Conservation (phyloP, 306 rosid genomes). For the Glycine latifolia region DNA sequence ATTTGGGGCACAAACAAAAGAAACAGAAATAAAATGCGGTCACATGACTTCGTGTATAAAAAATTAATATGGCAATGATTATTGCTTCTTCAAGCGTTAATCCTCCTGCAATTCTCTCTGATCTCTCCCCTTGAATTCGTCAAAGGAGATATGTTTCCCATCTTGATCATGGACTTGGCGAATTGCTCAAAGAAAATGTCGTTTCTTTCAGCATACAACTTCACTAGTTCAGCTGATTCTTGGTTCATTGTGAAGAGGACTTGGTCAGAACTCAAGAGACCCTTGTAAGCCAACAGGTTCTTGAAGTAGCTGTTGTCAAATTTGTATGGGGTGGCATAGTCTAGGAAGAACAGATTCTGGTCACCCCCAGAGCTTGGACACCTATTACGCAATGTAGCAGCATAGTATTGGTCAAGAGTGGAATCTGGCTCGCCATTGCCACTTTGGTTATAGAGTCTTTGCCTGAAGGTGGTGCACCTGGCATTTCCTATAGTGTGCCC, state of each 20-base stretch:
- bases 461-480: conserved; percentile 88
- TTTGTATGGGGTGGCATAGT: conserved; percentile 71
- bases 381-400: conserved; percentile 55
- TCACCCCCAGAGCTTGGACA: conserved; percentile 94
- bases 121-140: conserved; percentile 83
- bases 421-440: conserved; percentile 76
- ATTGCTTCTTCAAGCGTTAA: conserved; percentile 49
- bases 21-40: conserved; percentile 24
- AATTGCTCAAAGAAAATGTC: conserved; percentile 78
- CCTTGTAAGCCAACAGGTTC: conserved; percentile 72
- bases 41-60: not conserved
- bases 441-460: conserved; percentile 87
- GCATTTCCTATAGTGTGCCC: conserved; percentile 87
- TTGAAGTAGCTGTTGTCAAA: conserved; percentile 86
- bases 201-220: conserved; percentile 63
- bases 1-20: not conserved
- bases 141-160: conserved; percentile 87
- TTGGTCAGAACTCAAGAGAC: conserved; percentile 82
- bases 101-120: conserved; percentile 70
- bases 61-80: not conserved
- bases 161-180: conserved; percentile 86
- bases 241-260: conserved; percentile 63
- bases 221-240: conserved; percentile 65
- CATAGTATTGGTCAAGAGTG: conserved; percentile 67
- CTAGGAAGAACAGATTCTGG: conserved; percentile 73